phyloP scores from a whole-genome alignment of 495 filamentous ascomycete species.

The Pyrenula massariospora region DNA sequence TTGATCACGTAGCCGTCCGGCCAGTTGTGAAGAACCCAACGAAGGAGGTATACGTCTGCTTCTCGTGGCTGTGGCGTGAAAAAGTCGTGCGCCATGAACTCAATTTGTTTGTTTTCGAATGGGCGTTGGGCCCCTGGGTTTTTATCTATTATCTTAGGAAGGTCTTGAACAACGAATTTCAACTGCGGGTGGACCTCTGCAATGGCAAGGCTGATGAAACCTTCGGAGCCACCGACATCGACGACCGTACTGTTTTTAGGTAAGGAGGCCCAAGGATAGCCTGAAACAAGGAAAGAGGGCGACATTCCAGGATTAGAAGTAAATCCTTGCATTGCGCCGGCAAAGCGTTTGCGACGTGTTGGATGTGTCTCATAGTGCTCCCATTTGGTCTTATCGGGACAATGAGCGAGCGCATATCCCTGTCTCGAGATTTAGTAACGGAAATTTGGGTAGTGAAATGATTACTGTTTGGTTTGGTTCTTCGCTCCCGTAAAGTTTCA shows the following conservation, averaged over 20 bases:
- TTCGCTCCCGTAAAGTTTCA: slow-evolving; percentile 2
- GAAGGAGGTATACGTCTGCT: slow-evolving; percentile 46
- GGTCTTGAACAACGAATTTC: slow-evolving; percentile 41
- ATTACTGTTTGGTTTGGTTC: slow-evolving; percentile 4
- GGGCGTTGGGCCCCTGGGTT: slow-evolving; percentile 30
- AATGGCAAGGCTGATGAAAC: slow-evolving; percentile 15
- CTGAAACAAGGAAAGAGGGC: slow-evolving; percentile 23
- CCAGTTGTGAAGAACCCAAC: slow-evolving; percentile 50
- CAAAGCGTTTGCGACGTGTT: slow-evolving; percentile 34
- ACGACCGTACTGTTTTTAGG: slow-evolving; percentile 19
- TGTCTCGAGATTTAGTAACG: background rate
- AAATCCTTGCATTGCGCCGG: slow-evolving; percentile 36
- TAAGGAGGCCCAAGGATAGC: slow-evolving; percentile 30
- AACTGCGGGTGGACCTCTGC: slow-evolving; percentile 12
- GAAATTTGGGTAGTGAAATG: background rate
- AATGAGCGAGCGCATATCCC: slow-evolving; percentile 5
- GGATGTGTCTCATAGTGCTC: slow-evolving; percentile 26
- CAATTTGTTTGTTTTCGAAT: slow-evolving; percentile 27
- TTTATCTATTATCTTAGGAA: slow-evolving; percentile 29
- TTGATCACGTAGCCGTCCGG: slow-evolving; percentile 41
- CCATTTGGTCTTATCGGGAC: slow-evolving; percentile 2
- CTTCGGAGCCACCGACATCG: slow-evolving; percentile 22
- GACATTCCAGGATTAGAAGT: slow-evolving; percentile 36
- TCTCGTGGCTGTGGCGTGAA: slow-evolving; percentile 25
- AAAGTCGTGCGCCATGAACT: slow-evolving; percentile 36